These are phyloP conservation scores for Metarhizium brunneum DNA, from an alignment of 2,329 filamentous ascomycete species.

Conservation along the genomic window DNA sequence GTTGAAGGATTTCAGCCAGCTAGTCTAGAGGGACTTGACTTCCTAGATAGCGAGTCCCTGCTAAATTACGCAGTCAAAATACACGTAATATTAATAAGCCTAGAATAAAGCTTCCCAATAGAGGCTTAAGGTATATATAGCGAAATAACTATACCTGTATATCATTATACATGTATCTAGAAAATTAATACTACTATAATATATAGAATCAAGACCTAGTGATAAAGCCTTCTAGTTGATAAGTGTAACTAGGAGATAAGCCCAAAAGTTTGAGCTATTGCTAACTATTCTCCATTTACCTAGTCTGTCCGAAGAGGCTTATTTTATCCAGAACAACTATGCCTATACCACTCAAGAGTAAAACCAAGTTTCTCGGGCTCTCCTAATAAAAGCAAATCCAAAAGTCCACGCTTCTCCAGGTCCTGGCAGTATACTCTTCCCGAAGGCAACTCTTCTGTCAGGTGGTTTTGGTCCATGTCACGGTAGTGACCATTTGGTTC, in stretches of 20 bases:
- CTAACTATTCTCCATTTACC: not conserved
- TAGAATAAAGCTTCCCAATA: too few species aligned
- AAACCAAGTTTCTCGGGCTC: not conserved
- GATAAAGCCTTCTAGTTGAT: not conserved
- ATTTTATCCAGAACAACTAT: not conserved
- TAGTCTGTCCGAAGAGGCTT: not conserved
- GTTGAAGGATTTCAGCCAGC: too few species aligned
- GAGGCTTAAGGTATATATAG: too few species aligned
- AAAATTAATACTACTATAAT: too few species aligned
- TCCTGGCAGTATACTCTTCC: not conserved
- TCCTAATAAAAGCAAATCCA: not conserved
- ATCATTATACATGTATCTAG: too few species aligned
- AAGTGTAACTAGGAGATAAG: not conserved
- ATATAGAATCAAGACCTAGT: too few species aligned
- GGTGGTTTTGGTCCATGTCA: not conserved
- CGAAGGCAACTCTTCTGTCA: not conserved
- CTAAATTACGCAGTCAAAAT: too few species aligned
- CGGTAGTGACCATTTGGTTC: not conserved
- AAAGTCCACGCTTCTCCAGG: not conserved
- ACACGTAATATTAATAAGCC: too few species aligned
- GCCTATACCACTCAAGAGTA: not conserved
- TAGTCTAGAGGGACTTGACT: too few species aligned
- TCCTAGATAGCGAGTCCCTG: too few species aligned
- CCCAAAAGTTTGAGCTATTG: not conserved
- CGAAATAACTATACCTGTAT: too few species aligned